Evolutionary conservation across 148 eudicot genomes (phyloP).

Genomic region (Cornus florida): DNA sequence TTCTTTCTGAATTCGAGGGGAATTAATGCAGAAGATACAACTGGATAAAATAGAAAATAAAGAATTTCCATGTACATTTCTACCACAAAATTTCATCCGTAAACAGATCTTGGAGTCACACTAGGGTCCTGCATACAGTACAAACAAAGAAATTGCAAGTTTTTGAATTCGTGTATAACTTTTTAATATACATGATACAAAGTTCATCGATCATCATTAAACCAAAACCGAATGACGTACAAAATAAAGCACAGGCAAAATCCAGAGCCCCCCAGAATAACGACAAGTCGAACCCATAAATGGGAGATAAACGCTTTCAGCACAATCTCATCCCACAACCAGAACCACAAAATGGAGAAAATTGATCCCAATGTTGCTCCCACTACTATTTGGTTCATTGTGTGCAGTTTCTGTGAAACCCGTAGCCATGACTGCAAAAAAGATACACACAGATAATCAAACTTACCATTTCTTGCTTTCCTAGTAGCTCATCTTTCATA

Average conservation of each 20-base stretch:
- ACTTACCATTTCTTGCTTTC: too few species aligned
- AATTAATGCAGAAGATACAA: too few species aligned
- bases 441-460: slow-evolving; percentile 5
- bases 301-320: slow-evolving; percentile 41
- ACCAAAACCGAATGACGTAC: slow-evolving; percentile 46
- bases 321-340: slow-evolving; percentile 68
- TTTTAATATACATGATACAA: not conserved
- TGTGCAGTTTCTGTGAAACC: slow-evolving; percentile 64
- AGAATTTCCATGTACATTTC: too few species aligned
- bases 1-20: too few species aligned
- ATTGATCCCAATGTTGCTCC: slow-evolving; percentile 63
- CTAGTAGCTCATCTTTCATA: not conserved
- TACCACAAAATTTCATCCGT: not conserved
- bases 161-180: not conserved
- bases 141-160: not conserved
- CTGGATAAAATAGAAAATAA: too few species aligned
- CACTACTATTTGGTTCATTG: slow-evolving; percentile 70
- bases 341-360: slow-evolving; percentile 69
- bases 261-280: slow-evolving; percentile 42
- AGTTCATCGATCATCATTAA: slow-evolving; percentile 28
- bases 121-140: not conserved
- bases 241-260: slow-evolving; percentile 40
- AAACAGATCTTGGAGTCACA: not conserved
- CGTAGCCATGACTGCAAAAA: slow-evolving; percentile 86
- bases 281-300: slow-evolving; percentile 55